Evolutionary conservation across 2,329 filamentous ascomycete species (phyloP), one percentile per base, ranked within the genome.

Genomic region (Aspergillus alliaceus): DNA sequence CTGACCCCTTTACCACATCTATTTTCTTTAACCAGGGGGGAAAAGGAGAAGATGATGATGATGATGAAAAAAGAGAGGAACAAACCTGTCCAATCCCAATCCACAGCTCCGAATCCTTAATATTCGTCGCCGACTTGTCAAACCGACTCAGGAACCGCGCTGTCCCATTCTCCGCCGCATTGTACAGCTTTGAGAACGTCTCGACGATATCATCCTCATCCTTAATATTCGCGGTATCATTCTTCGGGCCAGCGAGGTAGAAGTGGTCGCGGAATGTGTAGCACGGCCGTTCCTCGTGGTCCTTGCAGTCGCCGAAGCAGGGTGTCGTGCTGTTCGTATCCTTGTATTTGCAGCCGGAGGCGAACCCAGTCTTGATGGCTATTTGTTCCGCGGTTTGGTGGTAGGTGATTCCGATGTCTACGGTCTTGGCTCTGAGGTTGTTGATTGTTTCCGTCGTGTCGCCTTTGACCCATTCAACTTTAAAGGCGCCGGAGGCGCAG

Each of bases 41-140:
- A n/a, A n/a, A n/a, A n/a, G n/a, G n/a, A n/a, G n/a, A n/a, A n/a
- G n/a, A n/a, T n/a, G n/a, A n/a, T n/a, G n/a, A n/a, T n/a, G n/a
- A n/a, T n/a, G n/a, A 20, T 11, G 15, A 20, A 31, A 11, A 29
- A 27, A 46, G 6, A 29, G 18, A 12, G 46, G 14, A 11, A 42
- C 15, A 20, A 22, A 68, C 70, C 64, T 80, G 79, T 4, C 79
- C 80, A 32, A 81, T 79, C 0, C 67, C 65, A 4, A 77, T 71
- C 78, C 79, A 82, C 2, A 81, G 64, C 35, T 72, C 60, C 0
- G 76, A 75, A 51, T 81, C 80, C 57, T 80, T 80, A 50, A 81
- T 79, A 57, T 80, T 81, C 3, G 77, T 80, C 0, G 79, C 79
- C 2, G 77, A 80, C 62, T 81, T 81, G 59, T 81, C 79, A 50